These are phyloP conservation scores for Acer negundo DNA, from an alignment of 345 rosid genomes.

Conservation along the genomic window DNA sequence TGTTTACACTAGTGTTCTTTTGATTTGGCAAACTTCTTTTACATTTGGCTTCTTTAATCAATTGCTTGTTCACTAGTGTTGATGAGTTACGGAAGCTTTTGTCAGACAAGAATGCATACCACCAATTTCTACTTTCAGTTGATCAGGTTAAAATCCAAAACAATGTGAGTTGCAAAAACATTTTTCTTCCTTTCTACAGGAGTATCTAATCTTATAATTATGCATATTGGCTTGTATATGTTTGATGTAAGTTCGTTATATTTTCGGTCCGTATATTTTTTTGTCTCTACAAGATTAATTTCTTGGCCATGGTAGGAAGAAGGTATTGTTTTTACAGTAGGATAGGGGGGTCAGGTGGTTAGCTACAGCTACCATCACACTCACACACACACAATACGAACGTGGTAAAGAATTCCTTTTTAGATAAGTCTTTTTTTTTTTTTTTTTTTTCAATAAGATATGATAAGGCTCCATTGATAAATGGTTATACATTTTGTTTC, in stretches of 20 bases:
- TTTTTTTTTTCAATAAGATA: background rate
- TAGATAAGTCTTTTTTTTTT: too few species aligned
- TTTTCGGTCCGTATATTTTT: background rate
- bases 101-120: conserved; percentile 83
- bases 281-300: background rate
- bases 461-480: background rate
- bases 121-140: conserved; percentile 70
- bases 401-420: background rate
- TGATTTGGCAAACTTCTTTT: background rate
- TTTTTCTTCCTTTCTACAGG: background rate
- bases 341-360: background rate
- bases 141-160: conserved; percentile 90
- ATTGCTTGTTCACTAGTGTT: conserved; percentile 49
- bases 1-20: background rate
- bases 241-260: background rate
- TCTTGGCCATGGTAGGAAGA: conserved; percentile 5
- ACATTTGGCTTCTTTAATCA: conserved; percentile 7
- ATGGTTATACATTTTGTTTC: background rate
- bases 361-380: background rate
- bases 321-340: background rate
- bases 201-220: background rate
- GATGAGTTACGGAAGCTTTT: conserved; percentile 87
- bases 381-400: background rate
- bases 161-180: conserved; percentile 53
- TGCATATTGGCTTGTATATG: background rate